Percentiles rank a stretch among this genome's conserved stretches.
These are phyloP conservation scores for Leucocoprinus birnbaumii DNA, from an alignment of 768 basidiomycete species.

Conservation along the genomic window DNA sequence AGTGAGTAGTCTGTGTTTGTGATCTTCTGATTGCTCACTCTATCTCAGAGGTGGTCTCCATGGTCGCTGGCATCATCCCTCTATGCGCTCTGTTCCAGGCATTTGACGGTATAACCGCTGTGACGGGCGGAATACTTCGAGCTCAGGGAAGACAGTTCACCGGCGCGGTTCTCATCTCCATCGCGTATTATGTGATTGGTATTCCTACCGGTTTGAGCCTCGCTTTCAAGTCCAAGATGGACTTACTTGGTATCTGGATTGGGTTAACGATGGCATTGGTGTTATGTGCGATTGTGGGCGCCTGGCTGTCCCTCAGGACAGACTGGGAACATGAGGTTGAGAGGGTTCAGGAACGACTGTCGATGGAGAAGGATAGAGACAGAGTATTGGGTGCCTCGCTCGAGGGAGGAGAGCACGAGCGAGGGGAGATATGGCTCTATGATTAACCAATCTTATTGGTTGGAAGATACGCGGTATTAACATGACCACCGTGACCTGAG, in stretches of 20 bases:
- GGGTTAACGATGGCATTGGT: conserved; percentile 71
- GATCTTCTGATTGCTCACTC: too few relatives aligned
- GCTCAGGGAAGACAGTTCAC: conserved; percentile 79
- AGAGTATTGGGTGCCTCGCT: too few relatives aligned
- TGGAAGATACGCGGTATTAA: too few relatives aligned
- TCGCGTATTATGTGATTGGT: conserved; percentile 79
- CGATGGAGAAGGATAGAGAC: conserved; percentile 32
- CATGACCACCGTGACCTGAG: too few relatives aligned
- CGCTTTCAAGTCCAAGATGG: conserved; percentile 56
- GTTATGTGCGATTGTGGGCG: conserved; percentile 52
- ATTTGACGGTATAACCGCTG: conserved; percentile 72
- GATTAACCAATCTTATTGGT: too few relatives aligned
- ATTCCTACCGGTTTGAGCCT: conserved; percentile 83
- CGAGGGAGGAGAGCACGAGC: too few relatives aligned
- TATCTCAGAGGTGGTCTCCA: conserved; percentile 52
- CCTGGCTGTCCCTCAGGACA: conserved; percentile 49
- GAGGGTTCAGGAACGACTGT: conserved; percentile 54
- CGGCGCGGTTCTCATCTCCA: conserved; percentile 78
- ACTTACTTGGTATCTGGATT: conserved; percentile 79
- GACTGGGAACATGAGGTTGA: conserved; percentile 71
- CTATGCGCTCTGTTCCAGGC: conserved; percentile 81
- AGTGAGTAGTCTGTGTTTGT: too few relatives aligned
- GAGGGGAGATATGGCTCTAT: too few relatives aligned
- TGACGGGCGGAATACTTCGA: conserved; percentile 76
- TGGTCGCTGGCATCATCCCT: conserved; percentile 71